These are phyloP conservation scores for Plantago coronopus DNA, from an alignment of 305 asterid genomes.

Conservation along the genomic window DNA sequence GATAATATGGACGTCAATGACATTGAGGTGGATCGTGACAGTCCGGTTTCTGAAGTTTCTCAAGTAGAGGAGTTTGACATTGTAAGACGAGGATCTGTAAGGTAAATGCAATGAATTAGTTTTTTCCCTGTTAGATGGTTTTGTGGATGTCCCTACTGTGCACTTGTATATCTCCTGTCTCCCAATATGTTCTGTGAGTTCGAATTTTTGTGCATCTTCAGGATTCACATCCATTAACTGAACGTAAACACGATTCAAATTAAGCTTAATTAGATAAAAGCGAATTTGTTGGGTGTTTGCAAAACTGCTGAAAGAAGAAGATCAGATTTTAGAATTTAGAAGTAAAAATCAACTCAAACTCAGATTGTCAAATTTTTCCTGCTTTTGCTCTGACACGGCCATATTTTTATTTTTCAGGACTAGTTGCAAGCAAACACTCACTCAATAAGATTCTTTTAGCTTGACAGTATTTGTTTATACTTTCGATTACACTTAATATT, in stretches of 20 bases:
- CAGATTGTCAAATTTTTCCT: no score
- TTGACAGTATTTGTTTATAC: constrained; percentile 6
- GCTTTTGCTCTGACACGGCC: no score
- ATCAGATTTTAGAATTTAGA: no score
- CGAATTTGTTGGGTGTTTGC: no score
- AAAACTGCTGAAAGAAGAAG: no score
- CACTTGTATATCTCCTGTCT: no score
- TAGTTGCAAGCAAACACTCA: neutral
- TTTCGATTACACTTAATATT: constrained; percentile 19
- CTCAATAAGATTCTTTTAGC: neutral
- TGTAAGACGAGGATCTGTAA: constrained; percentile 35
- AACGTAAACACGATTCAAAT: no score
- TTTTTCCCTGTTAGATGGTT: no score
- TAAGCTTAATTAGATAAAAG: no score
- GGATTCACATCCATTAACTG: neutral
- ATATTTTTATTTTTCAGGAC: neutral
- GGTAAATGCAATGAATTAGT: constrained; percentile 34
- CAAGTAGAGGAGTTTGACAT: constrained; percentile 39
- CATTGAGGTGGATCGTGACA: constrained; percentile 36
- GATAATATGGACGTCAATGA: constrained; percentile 20
- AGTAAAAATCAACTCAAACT: no score
- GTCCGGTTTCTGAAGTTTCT: constrained; percentile 40
- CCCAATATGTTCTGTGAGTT: no score
- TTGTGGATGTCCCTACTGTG: no score
- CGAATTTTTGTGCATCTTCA: neutral